Conservation (phyloP, 2,329 filamentous ascomycete genomes). For the Exserohilum turcica region DNA sequence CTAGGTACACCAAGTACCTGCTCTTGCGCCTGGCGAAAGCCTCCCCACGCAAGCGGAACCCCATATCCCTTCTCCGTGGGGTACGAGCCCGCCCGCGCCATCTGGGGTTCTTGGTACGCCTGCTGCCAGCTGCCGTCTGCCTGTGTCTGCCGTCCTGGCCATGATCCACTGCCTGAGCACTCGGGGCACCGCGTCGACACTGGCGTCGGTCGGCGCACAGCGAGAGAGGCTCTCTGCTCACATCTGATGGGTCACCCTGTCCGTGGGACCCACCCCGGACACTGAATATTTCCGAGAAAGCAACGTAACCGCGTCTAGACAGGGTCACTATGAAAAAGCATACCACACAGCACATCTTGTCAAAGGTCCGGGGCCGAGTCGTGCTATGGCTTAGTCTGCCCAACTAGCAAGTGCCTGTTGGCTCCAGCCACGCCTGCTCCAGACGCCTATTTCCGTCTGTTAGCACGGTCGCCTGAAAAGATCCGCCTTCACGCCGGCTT, state of each 20-base stretch:
- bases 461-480: not conserved
- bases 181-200: no score
- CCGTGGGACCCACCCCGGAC: not conserved
- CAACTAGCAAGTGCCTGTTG: not conserved
- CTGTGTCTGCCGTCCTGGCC: no score
- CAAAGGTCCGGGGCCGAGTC: not conserved
- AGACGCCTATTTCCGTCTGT: not conserved
- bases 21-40: conserved; percentile 13
- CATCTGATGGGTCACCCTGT: not conserved
- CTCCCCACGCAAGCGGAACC: conserved; percentile 22
- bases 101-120: no score
- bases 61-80: conserved; percentile 20
- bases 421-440: not conserved
- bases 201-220: no score
- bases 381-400: not conserved
- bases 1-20: no score
- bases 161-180: no score
- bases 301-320: not conserved
- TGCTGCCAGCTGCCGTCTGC: no score
- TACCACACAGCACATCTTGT: not conserved
- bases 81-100: not conserved
- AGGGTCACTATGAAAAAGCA: not conserved
- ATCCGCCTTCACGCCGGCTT: not conserved
- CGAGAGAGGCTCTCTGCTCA: not conserved
- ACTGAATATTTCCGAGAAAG: not conserved